phyloP scores from a whole-genome alignment of 2,329 filamentous ascomycete species.

The Trichophyton mentagrophytes region DNA sequence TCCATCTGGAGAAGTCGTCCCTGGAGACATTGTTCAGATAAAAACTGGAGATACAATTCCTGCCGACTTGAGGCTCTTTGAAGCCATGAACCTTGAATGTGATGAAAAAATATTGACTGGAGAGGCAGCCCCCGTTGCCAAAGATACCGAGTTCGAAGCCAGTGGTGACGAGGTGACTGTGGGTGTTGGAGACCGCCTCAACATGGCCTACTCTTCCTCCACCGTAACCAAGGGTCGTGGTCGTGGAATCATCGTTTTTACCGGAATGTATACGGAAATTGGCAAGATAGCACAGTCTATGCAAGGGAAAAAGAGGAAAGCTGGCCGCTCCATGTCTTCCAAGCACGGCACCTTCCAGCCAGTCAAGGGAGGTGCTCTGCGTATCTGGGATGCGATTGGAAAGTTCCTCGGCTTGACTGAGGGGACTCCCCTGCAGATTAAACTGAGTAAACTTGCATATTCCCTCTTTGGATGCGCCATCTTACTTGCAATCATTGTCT shows the following conservation, averaged over 20 bases:
- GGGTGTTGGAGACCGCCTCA: constrained; percentile 45
- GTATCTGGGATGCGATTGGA: constrained; percentile 37
- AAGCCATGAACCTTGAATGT: constrained; percentile 58
- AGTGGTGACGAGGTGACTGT: constrained; percentile 22
- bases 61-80: constrained; percentile 43
- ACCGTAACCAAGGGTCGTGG: constrained; percentile 49
- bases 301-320: constrained; percentile 37
- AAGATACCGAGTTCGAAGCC: constrained; percentile 31
- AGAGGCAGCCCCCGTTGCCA: constrained; percentile 47
- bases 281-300: constrained; percentile 47
- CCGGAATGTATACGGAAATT: constrained; percentile 50
- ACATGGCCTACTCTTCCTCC: constrained; percentile 49
- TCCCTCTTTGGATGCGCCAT: constrained; percentile 62
- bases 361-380: constrained; percentile 39
- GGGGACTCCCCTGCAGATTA: constrained; percentile 74
- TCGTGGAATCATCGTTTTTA: constrained; percentile 46
- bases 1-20: constrained; percentile 46
- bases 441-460: constrained; percentile 73
- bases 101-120: constrained; percentile 54
- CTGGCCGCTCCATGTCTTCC: constrained; percentile 32
- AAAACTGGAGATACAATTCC: constrained; percentile 47
- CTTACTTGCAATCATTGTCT: constrained; percentile 49
- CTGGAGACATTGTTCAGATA: constrained; percentile 43
- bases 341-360: constrained; percentile 35
- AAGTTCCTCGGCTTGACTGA: constrained; percentile 49